A percentile compares a stretch with the other conserved stretches of the same genome.
phyloP scores from a whole-genome alignment of 2,329 filamentous ascomycete species.

The Fusarium nygamai region DNA sequence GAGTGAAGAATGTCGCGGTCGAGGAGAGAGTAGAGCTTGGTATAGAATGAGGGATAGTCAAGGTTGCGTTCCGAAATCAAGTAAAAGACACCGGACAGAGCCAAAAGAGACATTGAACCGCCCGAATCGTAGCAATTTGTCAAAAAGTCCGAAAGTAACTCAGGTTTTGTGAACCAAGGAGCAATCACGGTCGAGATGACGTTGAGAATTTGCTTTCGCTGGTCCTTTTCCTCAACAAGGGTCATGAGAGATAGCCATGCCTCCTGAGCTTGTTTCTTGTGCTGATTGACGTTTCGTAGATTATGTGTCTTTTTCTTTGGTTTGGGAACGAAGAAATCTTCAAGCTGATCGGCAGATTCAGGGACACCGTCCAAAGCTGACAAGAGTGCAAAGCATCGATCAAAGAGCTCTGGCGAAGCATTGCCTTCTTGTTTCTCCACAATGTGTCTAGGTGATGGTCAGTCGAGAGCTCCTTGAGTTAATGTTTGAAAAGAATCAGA shows the following conservation, averaged over 20 bases:
- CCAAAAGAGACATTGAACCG: slow-evolving; percentile 86
- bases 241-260: slow-evolving; percentile 85
- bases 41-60: slow-evolving; percentile 94
- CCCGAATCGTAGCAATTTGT: slow-evolving; percentile 92
- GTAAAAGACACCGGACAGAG: slow-evolving; percentile 93
- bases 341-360: slow-evolving; percentile 70
- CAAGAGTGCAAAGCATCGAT: slow-evolving; percentile 70
- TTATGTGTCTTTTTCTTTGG: slow-evolving; percentile 75
- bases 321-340: slow-evolving; percentile 72
- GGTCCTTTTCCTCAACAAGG: slow-evolving; percentile 71
- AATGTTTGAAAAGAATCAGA: slow-evolving; percentile 9
- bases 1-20: slow-evolving; percentile 89
- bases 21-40: slow-evolving; percentile 91
- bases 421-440: slow-evolving; percentile 39
- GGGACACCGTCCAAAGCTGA: slow-evolving; percentile 77
- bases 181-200: slow-evolving; percentile 81
- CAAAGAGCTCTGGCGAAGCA: slow-evolving; percentile 52
- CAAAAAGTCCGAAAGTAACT: slow-evolving; percentile 93
- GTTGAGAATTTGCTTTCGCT: slow-evolving; percentile 81
- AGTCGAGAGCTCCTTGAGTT: not conserved
- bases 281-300: slow-evolving; percentile 71
- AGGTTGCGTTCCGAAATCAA: slow-evolving; percentile 93
- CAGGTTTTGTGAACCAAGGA: slow-evolving; percentile 89
- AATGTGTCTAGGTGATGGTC: slow-evolving; percentile 35
- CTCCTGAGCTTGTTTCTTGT: slow-evolving; percentile 84